Evolutionary conservation across 148 eudicot genomes (phyloP), one percentile per base, ranked within the genome.

Genomic region (Agrostemma githago): DNA sequence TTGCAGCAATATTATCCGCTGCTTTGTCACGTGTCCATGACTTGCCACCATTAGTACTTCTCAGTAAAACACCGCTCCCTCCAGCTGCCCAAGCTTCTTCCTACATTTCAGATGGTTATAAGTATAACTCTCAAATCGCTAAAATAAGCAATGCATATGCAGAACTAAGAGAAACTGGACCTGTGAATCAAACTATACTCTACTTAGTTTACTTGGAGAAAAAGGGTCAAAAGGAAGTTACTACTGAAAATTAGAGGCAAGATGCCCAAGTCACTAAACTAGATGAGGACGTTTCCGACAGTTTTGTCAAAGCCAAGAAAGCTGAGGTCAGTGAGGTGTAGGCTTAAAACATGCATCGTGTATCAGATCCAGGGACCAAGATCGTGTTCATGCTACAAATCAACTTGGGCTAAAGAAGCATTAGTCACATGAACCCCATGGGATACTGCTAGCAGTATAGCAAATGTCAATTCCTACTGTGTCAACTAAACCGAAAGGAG

Each of bases 31-130:
- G 97, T 53, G 70, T 82, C 98, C 98, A 95, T 38, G 89, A 76
- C 98, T 84, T 95, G 77, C 98, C 98, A 74, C 97, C 93, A 76
- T 95, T 92, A n/a, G 80, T 89, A 74, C 96, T 88, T 85, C 93
- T 90, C 87, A 95, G 79, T 71, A 95, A 70, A 76, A 95, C 72
- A 41, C 98, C 98, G 83, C 98, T 95, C 64, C 98, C 98, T 76
- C 98, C 98, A 75, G 97, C 97, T 78, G 98, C 98, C 98, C 98
- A 95, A 64, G 98, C 98, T 79, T 95, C 98, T 43, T 90, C 97
- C 98, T 95, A 70, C 54, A 81, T 51, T 42, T 48, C 71, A 68
- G 41, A 81, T 46, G 5, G 39, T 20, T 54, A 62, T 42, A 73
- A 12, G 44, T 54, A 62, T 42, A 73, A 12, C 56, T 44, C 9